Evolutionary conservation across 352 stramenopile species (phyloP), one percentile per base, ranked within the genome.

Genomic region (Phytophthora brassicae): DNA sequence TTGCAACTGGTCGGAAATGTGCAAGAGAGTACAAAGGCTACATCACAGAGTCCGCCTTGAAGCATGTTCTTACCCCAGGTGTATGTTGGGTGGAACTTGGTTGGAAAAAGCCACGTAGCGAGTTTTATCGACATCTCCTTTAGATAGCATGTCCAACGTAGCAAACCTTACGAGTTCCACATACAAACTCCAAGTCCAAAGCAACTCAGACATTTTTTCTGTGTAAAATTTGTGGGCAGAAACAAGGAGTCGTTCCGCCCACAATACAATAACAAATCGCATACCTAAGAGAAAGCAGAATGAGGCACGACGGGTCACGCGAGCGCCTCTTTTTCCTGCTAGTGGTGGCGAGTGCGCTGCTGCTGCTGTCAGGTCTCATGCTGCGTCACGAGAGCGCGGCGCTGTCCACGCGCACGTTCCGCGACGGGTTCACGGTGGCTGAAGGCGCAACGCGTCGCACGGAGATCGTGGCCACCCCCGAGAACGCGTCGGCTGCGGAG

Each of bases 401-500:
- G n/a, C 48, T 67, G 20, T 28, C 70, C 19, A 67, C 74, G 52
- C 76, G 71, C 43, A 79, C 72, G 13, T 92, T 92, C 53, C 78
- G 82, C 47, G 82, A 92, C 66, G 82, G 82, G 52, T 92, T 92
- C 61, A 88, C 75, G 20, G 82, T 92, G 12, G 82, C 80, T 2
- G 66, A 87, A 39, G 61, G 64, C 44, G 64, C 68, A 24, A 48
- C 65, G 44, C 76, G 81, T 3, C 81, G 76, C 35, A 71, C 68
- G 0, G 76, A 88, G 53, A 72, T 56, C 19, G 66, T 67, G n/a
- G 44, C n/a, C 5, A 23, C 36, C 1, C 53, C 44, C 20, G 19
- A 49, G n/a, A n/a, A n/a, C 39, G 46, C 48, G 45, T 68, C 43
- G 16, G 44, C 48, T 14, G 51, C 49, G 33, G 39, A 59, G 12